Base-by-base conservation (phyloP, 768 basidiomycete genomes). In the Mycena filopes region DNA sequence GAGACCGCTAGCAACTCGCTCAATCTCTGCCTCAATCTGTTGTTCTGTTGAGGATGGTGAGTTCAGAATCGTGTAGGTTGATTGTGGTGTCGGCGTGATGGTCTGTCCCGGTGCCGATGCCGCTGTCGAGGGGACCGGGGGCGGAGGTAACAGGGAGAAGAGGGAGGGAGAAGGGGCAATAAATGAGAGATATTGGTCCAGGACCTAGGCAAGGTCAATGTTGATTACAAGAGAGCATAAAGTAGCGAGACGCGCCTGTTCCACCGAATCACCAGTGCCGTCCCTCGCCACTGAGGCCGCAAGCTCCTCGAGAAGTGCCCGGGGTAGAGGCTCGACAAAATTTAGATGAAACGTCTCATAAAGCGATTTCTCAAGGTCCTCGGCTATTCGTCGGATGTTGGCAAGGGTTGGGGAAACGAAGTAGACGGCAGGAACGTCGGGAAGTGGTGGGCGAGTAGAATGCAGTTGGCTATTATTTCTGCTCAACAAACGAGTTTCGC, bases 161-260 rank as follows among this genome's bases (percentile, higher is more conserved):
- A 99, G 82, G 4, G 94, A 94, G 4, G 93, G 88, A 3, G 96
- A 95, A 29, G 98, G 98, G 1, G 94, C 86, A 49, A 99, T 91
- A 78, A 98, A 99, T 51, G 98, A 96, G 20, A 99, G 86, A 75
- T 98, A 97, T 78, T 99, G 98, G 75, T 99, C 98, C 47, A 96
- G 86, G 26, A 99, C 91, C 89, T 98, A 66, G 65, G 47, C 28
- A n/a, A 58, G 21, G 31, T 29, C 50, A 40, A 53, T 12, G 64
- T 55, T 36, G 56, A 26, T 40, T 63, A 51, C 70, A 72, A 15
- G 33, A 13, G 4, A 18, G 25, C 12, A 40, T 20, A 4, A 41
- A 28, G 36, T 36, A 61, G 26, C 25, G 40, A 25, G 26, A 76
- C 79, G 29, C 58, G 90, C 94, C 82, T 95, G 90, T 72, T 91